phyloP scores from a whole-genome alignment of 2,329 filamentous ascomycete genomes.

The Zarea fungicola region DNA sequence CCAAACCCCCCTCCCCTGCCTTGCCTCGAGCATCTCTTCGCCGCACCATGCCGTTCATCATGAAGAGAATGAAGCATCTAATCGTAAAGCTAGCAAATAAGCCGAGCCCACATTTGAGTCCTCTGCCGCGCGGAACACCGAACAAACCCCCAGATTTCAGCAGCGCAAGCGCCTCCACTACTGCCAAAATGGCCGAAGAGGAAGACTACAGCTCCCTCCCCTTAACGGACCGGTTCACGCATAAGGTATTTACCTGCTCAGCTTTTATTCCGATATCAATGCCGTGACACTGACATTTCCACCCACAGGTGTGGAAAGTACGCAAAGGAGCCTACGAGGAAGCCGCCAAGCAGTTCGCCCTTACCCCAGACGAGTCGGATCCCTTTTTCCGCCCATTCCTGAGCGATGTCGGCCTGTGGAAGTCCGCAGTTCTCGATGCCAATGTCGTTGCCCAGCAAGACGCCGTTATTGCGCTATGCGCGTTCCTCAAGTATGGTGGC shows the following conservation, averaged over 20 bases:
- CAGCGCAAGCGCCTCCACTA: background rate
- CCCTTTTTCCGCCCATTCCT: conserved; percentile 83
- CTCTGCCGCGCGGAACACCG: background rate
- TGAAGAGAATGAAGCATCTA: conserved; percentile 11
- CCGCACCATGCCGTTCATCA: too few species aligned
- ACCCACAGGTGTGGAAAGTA: conserved; percentile 80
- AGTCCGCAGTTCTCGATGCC: conserved; percentile 84
- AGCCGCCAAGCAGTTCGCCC: conserved; percentile 78
- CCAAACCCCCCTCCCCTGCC: background rate
- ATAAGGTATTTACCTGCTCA: conserved; percentile 55
- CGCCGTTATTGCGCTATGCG: conserved; percentile 78
- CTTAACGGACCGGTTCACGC: conserved; percentile 71
- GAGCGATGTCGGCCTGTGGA: conserved; percentile 82
- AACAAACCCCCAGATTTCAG: conserved; percentile 12
- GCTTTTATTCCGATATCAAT: background rate
- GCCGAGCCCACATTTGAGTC: background rate
- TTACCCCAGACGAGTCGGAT: conserved; percentile 78
- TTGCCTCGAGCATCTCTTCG: too few species aligned
- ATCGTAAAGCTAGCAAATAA: conserved; percentile 4
- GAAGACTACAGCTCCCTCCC: conserved; percentile 79
- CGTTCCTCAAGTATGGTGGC: conserved; percentile 88
- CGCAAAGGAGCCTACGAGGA: conserved; percentile 94
- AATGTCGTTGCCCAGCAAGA: conserved; percentile 97
- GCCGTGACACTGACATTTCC: background rate
- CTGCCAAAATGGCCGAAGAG: conserved; percentile 68